Percentiles rank a stretch among this genome's conserved stretches.
These are phyloP conservation scores for Lactarius trivialis DNA, from an alignment of 768 basidiomycete species.

Conservation along the genomic window DNA sequence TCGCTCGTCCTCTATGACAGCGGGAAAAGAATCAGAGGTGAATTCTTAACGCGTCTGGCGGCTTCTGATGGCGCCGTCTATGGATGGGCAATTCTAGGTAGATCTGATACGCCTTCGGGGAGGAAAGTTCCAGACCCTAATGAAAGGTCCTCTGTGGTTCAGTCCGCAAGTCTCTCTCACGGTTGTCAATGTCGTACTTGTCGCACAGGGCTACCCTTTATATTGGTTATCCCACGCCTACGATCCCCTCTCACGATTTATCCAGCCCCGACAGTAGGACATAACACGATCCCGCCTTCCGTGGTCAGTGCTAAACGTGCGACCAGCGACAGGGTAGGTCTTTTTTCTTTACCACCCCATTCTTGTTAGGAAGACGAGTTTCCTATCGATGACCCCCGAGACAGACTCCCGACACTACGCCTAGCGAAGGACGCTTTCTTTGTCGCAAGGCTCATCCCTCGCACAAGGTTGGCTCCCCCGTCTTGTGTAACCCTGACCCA, in stretches of 20 bases:
- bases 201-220: neutral
- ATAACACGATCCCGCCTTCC: neutral
- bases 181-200: neutral
- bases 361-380: neutral
- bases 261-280: neutral
- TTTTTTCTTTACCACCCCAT: neutral
- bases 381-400: neutral
- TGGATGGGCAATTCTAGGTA: neutral
- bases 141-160: too few relatives aligned
- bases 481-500: neutral
- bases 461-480: neutral
- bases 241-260: neutral
- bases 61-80: neutral
- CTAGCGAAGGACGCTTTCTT: neutral
- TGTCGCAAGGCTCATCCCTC: neutral
- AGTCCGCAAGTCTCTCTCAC: neutral
- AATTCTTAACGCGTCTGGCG: neutral
- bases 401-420: neutral
- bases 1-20: neutral
- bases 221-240: neutral
- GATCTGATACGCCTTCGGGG: neutral
- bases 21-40: neutral
- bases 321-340: neutral
- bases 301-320: neutral
- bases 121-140: neutral